Conservation (phyloP, 495 filamentous ascomycete species). For the Platismatia glauca region DNA sequence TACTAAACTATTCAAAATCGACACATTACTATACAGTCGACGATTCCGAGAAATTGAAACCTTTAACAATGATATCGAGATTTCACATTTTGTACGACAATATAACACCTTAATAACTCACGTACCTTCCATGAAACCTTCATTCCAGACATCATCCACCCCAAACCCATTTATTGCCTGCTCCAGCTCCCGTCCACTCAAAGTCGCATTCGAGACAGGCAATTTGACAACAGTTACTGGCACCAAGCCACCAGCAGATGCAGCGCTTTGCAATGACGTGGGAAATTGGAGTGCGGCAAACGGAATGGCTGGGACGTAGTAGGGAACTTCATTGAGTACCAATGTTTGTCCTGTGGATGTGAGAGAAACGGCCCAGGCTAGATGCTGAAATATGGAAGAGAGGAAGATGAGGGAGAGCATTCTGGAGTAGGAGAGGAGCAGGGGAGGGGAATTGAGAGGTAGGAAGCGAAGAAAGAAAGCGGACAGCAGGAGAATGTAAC, state of each 20-base stretch:
- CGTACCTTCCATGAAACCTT: conserved; percentile 8
- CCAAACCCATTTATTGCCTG: conserved; percentile 5
- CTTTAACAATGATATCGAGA: not conserved
- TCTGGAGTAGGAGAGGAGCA: not conserved
- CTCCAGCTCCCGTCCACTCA: conserved; percentile 15
- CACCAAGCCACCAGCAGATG: conserved; percentile 25
- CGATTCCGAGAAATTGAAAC: not conserved
- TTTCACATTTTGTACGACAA: not conserved
- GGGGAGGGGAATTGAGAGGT: not conserved
- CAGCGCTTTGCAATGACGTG: conserved; percentile 10
- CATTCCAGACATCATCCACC: conserved; percentile 21
- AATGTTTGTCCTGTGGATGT: conserved; percentile 33
- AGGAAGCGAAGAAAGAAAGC: not conserved
- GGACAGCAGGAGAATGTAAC: not conserved
- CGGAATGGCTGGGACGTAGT: conserved; percentile 32
- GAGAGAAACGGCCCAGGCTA: conserved; percentile 5
- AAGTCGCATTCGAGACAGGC: conserved; percentile 11
- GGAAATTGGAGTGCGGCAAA: conserved; percentile 19
- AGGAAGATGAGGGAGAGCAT: not conserved
- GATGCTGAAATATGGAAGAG: not conserved
- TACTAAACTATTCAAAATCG: too few species aligned
- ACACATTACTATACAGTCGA: not conserved
- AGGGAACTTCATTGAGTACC: conserved; percentile 35
- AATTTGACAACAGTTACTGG: conserved; percentile 33
- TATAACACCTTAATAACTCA: not conserved